Percentiles rank a stretch among this genome's conserved stretches.
phyloP scores from a whole-genome alignment of 2,329 filamentous ascomycete species.

The Aspergillus brasiliensis region DNA sequence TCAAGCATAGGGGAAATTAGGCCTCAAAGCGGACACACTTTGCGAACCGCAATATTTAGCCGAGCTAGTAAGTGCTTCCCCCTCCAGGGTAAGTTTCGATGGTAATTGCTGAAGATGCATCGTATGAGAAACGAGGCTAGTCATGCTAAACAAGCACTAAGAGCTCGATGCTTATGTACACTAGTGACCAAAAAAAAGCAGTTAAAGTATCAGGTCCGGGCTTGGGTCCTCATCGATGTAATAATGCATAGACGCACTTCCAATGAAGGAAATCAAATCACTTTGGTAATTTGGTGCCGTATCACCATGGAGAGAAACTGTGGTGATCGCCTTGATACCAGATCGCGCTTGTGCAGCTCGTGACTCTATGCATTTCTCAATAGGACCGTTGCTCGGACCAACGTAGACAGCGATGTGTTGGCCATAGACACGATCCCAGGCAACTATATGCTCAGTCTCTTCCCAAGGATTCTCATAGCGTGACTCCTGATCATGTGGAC shows the following conservation, averaged over 20 bases:
- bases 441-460: slow-evolving; percentile 39
- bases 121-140: not conserved
- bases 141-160: not conserved
- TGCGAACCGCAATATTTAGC: not conserved
- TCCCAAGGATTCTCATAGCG: slow-evolving; percentile 26
- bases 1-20: not conserved
- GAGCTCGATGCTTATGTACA: not conserved
- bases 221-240: slow-evolving; percentile 32
- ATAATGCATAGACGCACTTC: slow-evolving; percentile 16
- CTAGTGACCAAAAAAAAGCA: not conserved
- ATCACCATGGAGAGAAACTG: slow-evolving; percentile 8
- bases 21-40: not conserved
- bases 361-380: not conserved
- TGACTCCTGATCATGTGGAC: not conserved
- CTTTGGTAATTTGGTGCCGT: not conserved
- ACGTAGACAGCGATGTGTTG: slow-evolving; percentile 35
- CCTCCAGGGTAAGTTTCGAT: not conserved
- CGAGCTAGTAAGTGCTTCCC: too few relatives aligned
- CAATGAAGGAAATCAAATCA: not conserved
- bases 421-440: slow-evolving; percentile 36
- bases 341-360: slow-evolving; percentile 1
- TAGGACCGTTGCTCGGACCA: slow-evolving; percentile 21
- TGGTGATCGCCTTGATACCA: slow-evolving; percentile 14
- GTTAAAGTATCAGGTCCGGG: slow-evolving; percentile 19
- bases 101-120: not conserved